phyloP scores from a whole-genome alignment of 1,284 basidiomycete genomes.

The Hemileia vastatrix region DNA sequence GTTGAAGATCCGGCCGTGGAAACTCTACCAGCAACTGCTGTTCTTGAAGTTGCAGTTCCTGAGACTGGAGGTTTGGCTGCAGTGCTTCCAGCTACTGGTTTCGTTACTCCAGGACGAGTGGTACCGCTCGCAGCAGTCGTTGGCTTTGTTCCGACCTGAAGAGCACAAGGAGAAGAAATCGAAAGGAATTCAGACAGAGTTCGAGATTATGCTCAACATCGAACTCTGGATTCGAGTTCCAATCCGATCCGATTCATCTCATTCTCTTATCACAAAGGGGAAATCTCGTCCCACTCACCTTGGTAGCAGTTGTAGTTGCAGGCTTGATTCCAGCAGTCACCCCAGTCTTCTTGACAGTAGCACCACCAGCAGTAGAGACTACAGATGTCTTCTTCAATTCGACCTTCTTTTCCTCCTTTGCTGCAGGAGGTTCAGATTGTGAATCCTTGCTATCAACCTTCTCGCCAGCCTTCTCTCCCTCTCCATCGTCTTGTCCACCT shows the following conservation, averaged over 20 bases:
- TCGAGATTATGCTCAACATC: background rate
- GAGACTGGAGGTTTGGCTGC: conserved; percentile 3
- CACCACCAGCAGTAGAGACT: background rate
- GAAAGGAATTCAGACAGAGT: background rate
- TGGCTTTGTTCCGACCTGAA: background rate
- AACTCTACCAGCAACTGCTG: background rate
- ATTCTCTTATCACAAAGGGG: too few species aligned
- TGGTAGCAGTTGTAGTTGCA: background rate
- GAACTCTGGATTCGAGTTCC: background rate
- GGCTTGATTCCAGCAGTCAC: background rate
- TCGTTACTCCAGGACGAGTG: background rate
- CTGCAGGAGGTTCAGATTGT: too few species aligned
- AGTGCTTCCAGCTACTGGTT: background rate
- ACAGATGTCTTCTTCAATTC: background rate
- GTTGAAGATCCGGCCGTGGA: background rate
- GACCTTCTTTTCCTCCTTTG: background rate
- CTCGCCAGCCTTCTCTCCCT: background rate
- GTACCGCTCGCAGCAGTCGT: background rate
- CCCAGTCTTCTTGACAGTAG: background rate
- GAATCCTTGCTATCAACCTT: background rate
- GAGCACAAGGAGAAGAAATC: background rate
- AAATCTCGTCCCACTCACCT: background rate
- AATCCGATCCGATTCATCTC: background rate
- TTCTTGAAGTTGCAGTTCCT: conserved; percentile 1
- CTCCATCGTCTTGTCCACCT: too few species aligned